These are phyloP conservation scores for Omphalea diandra DNA, from an alignment of 441 rosid species.

Conservation along the genomic window DNA sequence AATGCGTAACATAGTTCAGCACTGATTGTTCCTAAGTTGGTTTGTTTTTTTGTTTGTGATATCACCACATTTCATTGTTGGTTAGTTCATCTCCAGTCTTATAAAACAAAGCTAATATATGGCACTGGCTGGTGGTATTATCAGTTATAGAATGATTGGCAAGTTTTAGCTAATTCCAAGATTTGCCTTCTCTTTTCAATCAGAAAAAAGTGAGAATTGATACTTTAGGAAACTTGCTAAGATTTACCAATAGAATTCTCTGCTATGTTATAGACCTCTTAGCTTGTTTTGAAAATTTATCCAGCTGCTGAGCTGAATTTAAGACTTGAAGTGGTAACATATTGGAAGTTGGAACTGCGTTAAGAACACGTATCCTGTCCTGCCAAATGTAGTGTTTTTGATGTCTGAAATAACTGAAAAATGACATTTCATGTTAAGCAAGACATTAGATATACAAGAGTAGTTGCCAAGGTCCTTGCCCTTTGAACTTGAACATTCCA, in stretches of 20 bases:
- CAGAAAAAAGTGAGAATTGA: not conserved
- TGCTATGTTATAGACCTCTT: not conserved
- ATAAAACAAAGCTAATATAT: not conserved
- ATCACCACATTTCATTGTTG: not conserved
- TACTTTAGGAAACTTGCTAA: not conserved
- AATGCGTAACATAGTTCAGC: not conserved
- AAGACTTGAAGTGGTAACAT: not conserved
- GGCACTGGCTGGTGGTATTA: not conserved
- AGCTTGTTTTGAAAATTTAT: not conserved
- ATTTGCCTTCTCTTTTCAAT: not conserved
- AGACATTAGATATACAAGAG: no score
- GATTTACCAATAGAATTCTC: not conserved
- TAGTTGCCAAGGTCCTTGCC: no score
- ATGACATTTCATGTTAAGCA: not conserved
- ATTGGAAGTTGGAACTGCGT: not conserved
- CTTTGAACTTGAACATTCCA: not conserved
- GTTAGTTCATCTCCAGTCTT: not conserved
- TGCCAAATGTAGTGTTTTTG: not conserved
- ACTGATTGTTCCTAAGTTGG: not conserved
- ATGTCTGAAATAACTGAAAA: not conserved
- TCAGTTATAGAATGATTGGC: not conserved
- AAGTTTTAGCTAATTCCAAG: not conserved
- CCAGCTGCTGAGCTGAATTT: not conserved
- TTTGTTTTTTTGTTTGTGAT: not conserved
- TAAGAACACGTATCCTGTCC: not conserved